Evolutionary conservation across 1,139 yeast species (phyloP).

Genomic region (Tardiomyces blankii): DNA sequence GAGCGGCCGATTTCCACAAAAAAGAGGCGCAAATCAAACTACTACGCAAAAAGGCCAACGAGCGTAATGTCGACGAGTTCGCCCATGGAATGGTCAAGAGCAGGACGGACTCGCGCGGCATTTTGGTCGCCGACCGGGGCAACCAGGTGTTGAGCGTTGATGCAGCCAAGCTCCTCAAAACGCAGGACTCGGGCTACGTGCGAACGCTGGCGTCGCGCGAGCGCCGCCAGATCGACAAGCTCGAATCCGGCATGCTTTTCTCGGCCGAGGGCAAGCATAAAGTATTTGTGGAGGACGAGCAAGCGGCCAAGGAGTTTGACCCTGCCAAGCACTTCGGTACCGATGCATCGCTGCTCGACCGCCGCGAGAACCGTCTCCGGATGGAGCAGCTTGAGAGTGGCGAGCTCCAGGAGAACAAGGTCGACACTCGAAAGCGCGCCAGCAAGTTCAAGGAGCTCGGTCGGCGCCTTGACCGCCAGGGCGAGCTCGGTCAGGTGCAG

Average conservation of each 20-base stretch:
- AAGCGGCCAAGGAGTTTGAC: slow-evolving; percentile 45
- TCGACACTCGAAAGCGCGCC: slow-evolving; percentile 6
- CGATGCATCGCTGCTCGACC: slow-evolving; percentile 46
- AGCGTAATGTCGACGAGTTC: slow-evolving; percentile 90
- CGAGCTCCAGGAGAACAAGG: slow-evolving; percentile 5
- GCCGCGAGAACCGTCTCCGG: slow-evolving; percentile 65
- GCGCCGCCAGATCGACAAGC: slow-evolving; percentile 48
- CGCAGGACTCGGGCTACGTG: slow-evolving; percentile 82
- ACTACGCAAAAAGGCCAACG: slow-evolving; percentile 57
- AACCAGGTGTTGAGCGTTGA: slow-evolving; percentile 51
- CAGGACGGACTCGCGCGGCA: slow-evolving; percentile 57
- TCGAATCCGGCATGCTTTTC: slow-evolving; percentile 29
- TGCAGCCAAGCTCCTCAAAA: slow-evolving; percentile 71
- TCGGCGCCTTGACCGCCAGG: slow-evolving; percentile 23
- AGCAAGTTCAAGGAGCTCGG: slow-evolving; percentile 10
- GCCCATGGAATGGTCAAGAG: slow-evolving; percentile 81
- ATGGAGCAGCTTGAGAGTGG: slow-evolving; percentile 42
- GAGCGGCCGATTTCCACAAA: slow-evolving; percentile 82
- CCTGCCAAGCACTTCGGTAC: slow-evolving; percentile 63
- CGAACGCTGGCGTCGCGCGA: slow-evolving; percentile 68
- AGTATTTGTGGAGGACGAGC: slow-evolving; percentile 62
- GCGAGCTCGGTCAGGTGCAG: slow-evolving; percentile 31
- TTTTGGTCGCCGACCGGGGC: slow-evolving; percentile 56
- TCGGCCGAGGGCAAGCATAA: slow-evolving; percentile 51
- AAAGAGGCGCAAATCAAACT: slow-evolving; percentile 79